Base-by-base conservation (phyloP, 768 basidiomycete species). In the Pleurotus salmoneostramineus region DNA sequence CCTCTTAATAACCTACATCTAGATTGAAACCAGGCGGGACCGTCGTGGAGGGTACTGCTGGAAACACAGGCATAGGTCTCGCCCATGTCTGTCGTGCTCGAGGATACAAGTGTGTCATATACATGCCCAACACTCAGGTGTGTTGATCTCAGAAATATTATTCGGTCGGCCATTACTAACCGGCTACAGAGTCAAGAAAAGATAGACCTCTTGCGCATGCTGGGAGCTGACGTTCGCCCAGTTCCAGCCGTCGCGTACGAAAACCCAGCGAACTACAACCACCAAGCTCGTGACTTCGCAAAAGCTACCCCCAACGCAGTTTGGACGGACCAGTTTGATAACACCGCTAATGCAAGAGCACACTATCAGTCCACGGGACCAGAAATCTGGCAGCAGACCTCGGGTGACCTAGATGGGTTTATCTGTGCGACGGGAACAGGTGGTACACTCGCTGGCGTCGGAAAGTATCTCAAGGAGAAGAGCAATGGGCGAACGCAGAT, bases 281-380 rank as follows among this genome's bases (percentile, higher is more conserved):
- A 98, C 75, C 94, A 95, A 74, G 97, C 97, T 31, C 86, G 88
- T 47, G 91, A 94, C 62, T 91, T 87, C 60, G 96, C 97, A 36
- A 80, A 82, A 42, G 73, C 76, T 12, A 69, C 88, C 21, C 74
- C 78, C 1, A 97, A 97, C 68, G 88, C 93, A 7, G 83, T 98
- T 57, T 98, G 97, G 96, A 98, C 93, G 6, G 83, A 99, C 75
- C 97, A 99, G 72, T 98, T 99, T 67, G 96, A 98, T 74, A 98
- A 98, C 73, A 85, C 79, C 27, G 93, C 96, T 15, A 99, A 99
- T 68, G 85, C 95, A 12, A 65, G 86, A 17, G 88, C 87, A 15
- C 97, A 99, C 69, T 97, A 95, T 70, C 68, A 77, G 40, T 84
- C 93, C 3, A 99, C 96, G 3, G 97, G 96, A 0, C 97, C 97